Conservation (phyloP, 805 yeast species). For the Millerozyma acaciae region DNA sequence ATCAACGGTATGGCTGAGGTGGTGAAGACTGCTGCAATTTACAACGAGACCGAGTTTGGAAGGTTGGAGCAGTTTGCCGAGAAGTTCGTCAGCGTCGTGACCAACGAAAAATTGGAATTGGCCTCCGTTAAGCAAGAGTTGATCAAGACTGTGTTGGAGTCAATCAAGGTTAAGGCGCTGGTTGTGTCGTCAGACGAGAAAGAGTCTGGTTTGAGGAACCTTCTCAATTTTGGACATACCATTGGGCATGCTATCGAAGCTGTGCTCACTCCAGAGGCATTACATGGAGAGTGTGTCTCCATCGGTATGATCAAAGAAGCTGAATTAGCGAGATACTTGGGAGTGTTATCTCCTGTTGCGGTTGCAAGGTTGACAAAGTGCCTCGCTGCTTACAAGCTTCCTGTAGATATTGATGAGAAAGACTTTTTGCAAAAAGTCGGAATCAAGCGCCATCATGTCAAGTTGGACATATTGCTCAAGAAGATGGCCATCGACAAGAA, state of each 20-base stretch:
- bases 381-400: slow-evolving; percentile 80
- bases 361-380: slow-evolving; percentile 87
- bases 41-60: slow-evolving; percentile 87
- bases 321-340: slow-evolving; percentile 88
- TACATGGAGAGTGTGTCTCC: slow-evolving; percentile 99
- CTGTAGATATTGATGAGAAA: slow-evolving; percentile 72
- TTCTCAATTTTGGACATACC: slow-evolving; percentile 92
- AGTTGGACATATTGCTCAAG: slow-evolving; percentile 67
- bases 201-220: slow-evolving; percentile 89
- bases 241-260: slow-evolving; percentile 99
- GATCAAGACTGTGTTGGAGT: slow-evolving; percentile 74
- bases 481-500: slow-evolving; percentile 97
- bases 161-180: slow-evolving; percentile 86
- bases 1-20: slow-evolving; percentile 99
- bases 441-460: slow-evolving; percentile 56
- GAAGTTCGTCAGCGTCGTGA: slow-evolving; percentile 63
- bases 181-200: slow-evolving; percentile 94
- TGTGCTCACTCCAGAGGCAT: slow-evolving; percentile 90
- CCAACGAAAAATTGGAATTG: slow-evolving; percentile 45
- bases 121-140: slow-evolving; percentile 68
- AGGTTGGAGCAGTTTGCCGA: slow-evolving; percentile 77
- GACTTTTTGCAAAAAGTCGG: slow-evolving; percentile 63
- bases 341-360: slow-evolving; percentile 85
- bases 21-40: slow-evolving; percentile 95
- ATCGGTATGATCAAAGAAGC: slow-evolving; percentile 94